Percentiles rank a stretch among this genome's conserved stretches.
Evolutionary conservation across 345 rosid species (phyloP).

Genomic region (Cardamine occulta): DNA sequence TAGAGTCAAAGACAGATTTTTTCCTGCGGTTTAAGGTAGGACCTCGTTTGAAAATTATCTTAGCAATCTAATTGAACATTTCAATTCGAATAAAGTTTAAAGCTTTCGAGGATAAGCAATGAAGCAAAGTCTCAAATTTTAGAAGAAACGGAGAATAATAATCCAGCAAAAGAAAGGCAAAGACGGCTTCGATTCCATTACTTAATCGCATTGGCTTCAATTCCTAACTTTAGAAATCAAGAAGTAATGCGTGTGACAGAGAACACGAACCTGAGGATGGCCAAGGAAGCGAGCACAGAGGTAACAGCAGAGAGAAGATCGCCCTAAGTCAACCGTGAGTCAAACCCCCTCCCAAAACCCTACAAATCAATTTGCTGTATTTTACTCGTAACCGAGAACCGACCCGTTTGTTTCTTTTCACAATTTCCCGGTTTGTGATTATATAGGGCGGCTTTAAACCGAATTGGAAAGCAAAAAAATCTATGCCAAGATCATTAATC

Average conservation of each 20-base stretch:
- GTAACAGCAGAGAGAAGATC: slow-evolving; percentile 31
- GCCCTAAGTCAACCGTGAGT: slow-evolving; percentile 18
- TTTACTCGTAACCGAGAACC: neutral
- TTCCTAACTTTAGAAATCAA: neutral
- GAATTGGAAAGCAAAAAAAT: neutral
- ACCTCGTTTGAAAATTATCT: neutral
- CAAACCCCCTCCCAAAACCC: slow-evolving; percentile 34
- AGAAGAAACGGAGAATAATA: neutral
- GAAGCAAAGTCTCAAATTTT: slow-evolving; percentile 8
- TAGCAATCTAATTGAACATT: neutral
- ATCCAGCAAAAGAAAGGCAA: neutral
- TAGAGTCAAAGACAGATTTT: neutral
- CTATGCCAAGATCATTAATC: neutral
- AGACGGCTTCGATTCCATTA: neutral
- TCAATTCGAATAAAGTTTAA: slow-evolving; percentile 26
- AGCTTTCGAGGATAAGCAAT: slow-evolving; percentile 15
- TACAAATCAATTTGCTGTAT: neutral
- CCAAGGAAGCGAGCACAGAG: slow-evolving; percentile 21
- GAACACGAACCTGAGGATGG: slow-evolving; percentile 32
- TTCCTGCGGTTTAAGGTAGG: neutral
- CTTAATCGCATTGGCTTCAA: neutral
- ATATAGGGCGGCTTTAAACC: neutral
- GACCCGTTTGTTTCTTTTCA: slow-evolving; percentile 9
- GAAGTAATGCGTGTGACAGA: too few species aligned
- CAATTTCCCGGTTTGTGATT: slow-evolving; percentile 12